phyloP scores from a whole-genome alignment of 345 rosid genomes.

The Sisymbrium altissimum region DNA sequence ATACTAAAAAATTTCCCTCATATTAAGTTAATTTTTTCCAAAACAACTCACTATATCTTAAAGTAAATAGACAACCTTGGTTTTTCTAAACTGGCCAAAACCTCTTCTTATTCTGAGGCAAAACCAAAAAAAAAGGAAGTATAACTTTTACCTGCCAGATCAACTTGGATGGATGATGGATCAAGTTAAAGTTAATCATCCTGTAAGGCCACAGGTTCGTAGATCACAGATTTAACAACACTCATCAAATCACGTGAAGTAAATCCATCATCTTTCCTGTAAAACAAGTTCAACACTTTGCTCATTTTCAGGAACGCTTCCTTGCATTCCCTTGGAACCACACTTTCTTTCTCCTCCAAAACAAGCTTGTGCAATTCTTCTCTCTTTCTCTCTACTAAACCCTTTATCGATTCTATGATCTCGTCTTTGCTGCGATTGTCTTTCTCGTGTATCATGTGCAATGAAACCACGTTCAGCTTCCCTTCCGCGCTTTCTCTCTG shows the following conservation, averaged over 20 bases:
- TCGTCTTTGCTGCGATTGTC: constrained; percentile 38
- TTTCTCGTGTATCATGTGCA: constrained; percentile 45
- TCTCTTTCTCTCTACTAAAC: constrained; percentile 33
- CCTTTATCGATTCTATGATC: constrained; percentile 36
- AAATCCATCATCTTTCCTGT: constrained; percentile 76
- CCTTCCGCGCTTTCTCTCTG: constrained; percentile 78
- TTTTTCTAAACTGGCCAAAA: too few species aligned
- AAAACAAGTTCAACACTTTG: constrained; percentile 63
- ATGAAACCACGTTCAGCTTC: constrained; percentile 62
- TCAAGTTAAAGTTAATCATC: constrained; percentile 8
- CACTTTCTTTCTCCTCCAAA: constrained; percentile 54
- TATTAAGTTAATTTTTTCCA: too few species aligned
- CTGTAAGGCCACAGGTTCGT: constrained; percentile 41
- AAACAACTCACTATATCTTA: too few species aligned
- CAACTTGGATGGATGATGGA: not conserved
- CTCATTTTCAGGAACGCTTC: constrained; percentile 78
- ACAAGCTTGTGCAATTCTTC: constrained; percentile 50
- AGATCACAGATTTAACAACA: constrained; percentile 47
- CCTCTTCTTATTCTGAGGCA: not conserved
- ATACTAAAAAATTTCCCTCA: not conserved
- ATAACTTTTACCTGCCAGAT: not conserved
- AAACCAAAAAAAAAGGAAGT: too few species aligned
- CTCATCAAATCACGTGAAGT: constrained; percentile 45
- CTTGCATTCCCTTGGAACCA: constrained; percentile 67
- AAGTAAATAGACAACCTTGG: too few species aligned